phyloP scores from a whole-genome alignment of 768 basidiomycete genomes.

The Lactarius deliciosus region DNA sequence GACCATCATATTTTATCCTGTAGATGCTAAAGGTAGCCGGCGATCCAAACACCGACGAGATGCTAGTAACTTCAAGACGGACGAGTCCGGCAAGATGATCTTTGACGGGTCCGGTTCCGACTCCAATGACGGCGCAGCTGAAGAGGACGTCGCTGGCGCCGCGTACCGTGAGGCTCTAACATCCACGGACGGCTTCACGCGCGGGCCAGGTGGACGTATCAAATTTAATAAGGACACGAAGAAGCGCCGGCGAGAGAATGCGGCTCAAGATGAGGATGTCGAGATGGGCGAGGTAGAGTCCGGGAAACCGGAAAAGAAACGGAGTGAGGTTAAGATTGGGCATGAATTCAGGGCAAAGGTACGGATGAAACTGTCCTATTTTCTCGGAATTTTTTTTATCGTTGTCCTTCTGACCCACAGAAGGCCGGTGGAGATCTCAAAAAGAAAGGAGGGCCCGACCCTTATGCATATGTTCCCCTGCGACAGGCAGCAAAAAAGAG shows the following conservation, averaged over 20 bases:
- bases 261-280: constrained; percentile 56
- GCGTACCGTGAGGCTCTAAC: constrained; percentile 84
- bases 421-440: constrained; percentile 95
- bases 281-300: constrained; percentile 75
- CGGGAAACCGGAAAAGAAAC: constrained; percentile 43
- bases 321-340: constrained; percentile 62
- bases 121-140: constrained; percentile 42
- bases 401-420: constrained; percentile 43
- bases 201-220: constrained; percentile 78
- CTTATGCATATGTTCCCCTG: constrained; percentile 88
- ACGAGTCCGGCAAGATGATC: constrained; percentile 80
- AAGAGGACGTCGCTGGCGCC: constrained; percentile 59
- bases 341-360: constrained; percentile 97
- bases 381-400: constrained; percentile 7
- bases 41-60: constrained; percentile 82
- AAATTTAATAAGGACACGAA: constrained; percentile 98
- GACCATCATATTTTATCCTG: constrained; percentile 30
- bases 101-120: constrained; percentile 60
- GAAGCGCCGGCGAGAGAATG: constrained; percentile 76
- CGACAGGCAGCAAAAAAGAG: constrained; percentile 76
- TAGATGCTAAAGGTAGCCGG: constrained; percentile 48
- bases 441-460: constrained; percentile 80
- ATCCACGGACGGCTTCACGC: constrained; percentile 86
- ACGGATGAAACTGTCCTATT: constrained; percentile 32
- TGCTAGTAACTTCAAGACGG: constrained; percentile 81